Evolutionary conservation across 306 rosid species (phyloP), one percentile per base, ranked within the genome.

Genomic region (Sindora glabra): DNA sequence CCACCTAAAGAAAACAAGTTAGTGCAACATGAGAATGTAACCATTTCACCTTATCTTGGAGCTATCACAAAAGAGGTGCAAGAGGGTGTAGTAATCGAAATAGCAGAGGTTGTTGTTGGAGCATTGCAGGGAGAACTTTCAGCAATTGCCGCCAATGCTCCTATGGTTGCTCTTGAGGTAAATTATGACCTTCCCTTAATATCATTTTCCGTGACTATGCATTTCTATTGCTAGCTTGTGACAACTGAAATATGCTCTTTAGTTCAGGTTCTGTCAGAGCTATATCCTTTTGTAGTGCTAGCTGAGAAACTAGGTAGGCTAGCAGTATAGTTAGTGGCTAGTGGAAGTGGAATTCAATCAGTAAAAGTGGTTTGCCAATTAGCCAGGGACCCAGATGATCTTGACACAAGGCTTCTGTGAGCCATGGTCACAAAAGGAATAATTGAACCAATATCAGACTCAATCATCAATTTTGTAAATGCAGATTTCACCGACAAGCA

Each of bases 31-130:
- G 75, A 85, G 73, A 88, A 88, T 78, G 98, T 88, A 15, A 91
- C 80, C 1, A 85, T 71, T 47, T 85, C 98, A 0, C 98, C 96
- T 33, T 96, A 91, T 78, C 96, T 91, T 30, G 98, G 96, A 55
- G 98, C 98, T 27, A 91, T 96, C 86, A 91, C 98, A 15, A 83
- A 69, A 74, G 98, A 91, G 69, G 97, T 96, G 23, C 97, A 90
- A 85, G 97, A 91, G 66, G 97, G 95, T 14, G 97, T 91, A 27
- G 97, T 96, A 63, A 85, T 91, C 67, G 97, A 91, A 76, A 91
- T 91, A 71, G 96, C 96, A 2, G 97, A 91, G 77, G 97, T 95
- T 44, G 97, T 91, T 17, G 64, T 87, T n/a, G 97, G 96, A 67
- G 96, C 96, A 11, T 76, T 85, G 65, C 79, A 77, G 5, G 97